phyloP scores from a whole-genome alignment of 2,329 filamentous ascomycete species.

The Pochonia chlamydosporia region DNA sequence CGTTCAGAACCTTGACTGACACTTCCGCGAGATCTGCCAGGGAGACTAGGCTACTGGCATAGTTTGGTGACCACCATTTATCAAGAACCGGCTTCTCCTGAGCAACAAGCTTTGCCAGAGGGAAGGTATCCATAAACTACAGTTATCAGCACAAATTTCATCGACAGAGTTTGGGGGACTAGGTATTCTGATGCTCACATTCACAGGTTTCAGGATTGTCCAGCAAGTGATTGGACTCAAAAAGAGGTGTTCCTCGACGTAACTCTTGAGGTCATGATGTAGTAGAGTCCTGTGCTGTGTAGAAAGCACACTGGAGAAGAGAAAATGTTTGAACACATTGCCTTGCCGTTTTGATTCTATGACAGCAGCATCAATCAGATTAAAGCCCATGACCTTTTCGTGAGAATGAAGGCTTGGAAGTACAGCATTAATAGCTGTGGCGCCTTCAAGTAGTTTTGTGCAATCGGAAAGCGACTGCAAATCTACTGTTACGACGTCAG shows the following conservation, averaged over 20 bases:
- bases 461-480: background rate
- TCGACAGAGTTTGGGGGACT: background rate
- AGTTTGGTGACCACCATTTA: slow-evolving; percentile 3
- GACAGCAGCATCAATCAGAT: slow-evolving; percentile 1
- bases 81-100: slow-evolving; percentile 2
- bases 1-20: background rate
- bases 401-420: slow-evolving; percentile 1
- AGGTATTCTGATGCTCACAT: background rate
- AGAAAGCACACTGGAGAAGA: slow-evolving; percentile 1
- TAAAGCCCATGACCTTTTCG: slow-evolving; percentile 2
- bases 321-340: slow-evolving; percentile 1
- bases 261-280: slow-evolving; percentile 1
- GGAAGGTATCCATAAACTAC: slow-evolving; percentile 1
- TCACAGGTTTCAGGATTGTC: background rate
- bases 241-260: slow-evolving; percentile 1
- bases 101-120: background rate
- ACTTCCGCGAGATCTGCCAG: background rate
- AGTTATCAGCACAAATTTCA: background rate
- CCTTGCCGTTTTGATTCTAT: background rate
- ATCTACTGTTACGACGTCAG: background rate
- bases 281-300: background rate
- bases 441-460: background rate
- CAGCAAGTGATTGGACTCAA: slow-evolving; percentile 2
- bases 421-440: background rate
- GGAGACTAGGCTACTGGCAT: background rate